These are phyloP conservation scores for Pythium vanterpoolii DNA, from an alignment of 352 stramenopile genomes.

Conservation along the genomic window DNA sequence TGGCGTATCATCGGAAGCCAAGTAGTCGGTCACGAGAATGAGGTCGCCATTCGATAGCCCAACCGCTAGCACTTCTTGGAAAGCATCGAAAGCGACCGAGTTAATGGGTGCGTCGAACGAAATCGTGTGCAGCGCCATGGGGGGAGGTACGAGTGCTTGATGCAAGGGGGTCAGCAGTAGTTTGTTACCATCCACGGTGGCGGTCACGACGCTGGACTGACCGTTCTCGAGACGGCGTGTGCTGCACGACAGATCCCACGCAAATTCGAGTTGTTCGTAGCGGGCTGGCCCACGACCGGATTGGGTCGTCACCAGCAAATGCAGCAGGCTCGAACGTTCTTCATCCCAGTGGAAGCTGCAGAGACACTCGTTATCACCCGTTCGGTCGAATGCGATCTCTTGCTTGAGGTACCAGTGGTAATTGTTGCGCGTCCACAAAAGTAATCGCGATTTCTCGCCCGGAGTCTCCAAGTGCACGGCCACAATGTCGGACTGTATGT, in stretches of 20 bases:
- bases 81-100: conserved; percentile 50
- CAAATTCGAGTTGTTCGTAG: conserved; percentile 52
- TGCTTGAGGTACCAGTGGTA: conserved; percentile 88
- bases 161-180: conserved; percentile 71
- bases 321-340: conserved; percentile 39
- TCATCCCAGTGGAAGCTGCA: conserved; percentile 54
- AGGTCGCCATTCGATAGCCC: conserved; percentile 41
- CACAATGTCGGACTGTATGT: conserved; percentile 63
- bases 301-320: conserved; percentile 26
- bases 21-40: conserved; percentile 45
- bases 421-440: conserved; percentile 77
- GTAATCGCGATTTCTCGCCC: conserved; percentile 27
- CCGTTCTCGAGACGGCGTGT: conserved; percentile 17
- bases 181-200: conserved; percentile 54
- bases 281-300: neutral
- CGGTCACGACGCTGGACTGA: conserved; percentile 38
- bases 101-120: conserved; percentile 44
- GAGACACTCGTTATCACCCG: conserved; percentile 17
- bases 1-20: conserved; percentile 8
- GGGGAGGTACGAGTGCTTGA: conserved; percentile 62
- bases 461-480: conserved; percentile 40
- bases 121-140: conserved; percentile 45
- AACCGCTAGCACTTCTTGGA: conserved; percentile 33
- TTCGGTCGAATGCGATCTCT: conserved; percentile 31
- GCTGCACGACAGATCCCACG: conserved; percentile 35